Conservation (phyloP, 2,329 filamentous ascomycete genomes). For the Lasiodiplodia sp. region DNA sequence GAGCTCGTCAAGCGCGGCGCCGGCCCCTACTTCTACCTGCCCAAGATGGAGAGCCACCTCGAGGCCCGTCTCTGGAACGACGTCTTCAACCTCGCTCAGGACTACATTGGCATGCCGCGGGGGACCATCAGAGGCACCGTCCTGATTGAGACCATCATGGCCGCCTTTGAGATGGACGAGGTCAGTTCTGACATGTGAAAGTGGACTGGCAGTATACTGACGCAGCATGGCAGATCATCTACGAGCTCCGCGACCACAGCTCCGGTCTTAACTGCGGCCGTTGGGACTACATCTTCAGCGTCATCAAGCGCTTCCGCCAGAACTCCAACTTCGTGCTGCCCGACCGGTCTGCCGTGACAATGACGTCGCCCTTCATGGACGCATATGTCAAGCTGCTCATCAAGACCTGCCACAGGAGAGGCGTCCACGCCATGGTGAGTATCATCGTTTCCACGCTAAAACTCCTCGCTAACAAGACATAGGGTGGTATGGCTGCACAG, state of each 20-base stretch:
- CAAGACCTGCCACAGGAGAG: slow-evolving; percentile 95
- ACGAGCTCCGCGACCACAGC: slow-evolving; percentile 95
- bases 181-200: slow-evolving; percentile 39
- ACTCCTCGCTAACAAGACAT: slow-evolving; percentile 45
- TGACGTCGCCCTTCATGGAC: slow-evolving; percentile 99
- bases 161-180: slow-evolving; percentile 99
- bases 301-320: slow-evolving; percentile 99
- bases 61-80: slow-evolving; percentile 99
- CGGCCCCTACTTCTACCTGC: slow-evolving; percentile 97
- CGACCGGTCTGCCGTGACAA: slow-evolving; percentile 88
- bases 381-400: slow-evolving; percentile 96
- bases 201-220: not conserved
- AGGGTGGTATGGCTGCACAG: slow-evolving; percentile 93
- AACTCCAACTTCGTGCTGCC: slow-evolving; percentile 93
- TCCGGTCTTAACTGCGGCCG: slow-evolving; percentile 97
- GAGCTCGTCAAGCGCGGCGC: slow-evolving; percentile 84
- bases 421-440: slow-evolving; percentile 87
- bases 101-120: slow-evolving; percentile 86
- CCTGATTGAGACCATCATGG: slow-evolving; percentile 96
- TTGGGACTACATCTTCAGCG: slow-evolving; percentile 99
- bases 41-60: slow-evolving; percentile 97
- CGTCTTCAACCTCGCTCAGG: slow-evolving; percentile 93
- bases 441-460: not conserved
- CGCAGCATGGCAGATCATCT: slow-evolving; percentile 74
- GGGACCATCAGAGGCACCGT: slow-evolving; percentile 96